Evolutionary conservation across 768 basidiomycete genomes (phyloP), one percentile per base, ranked within the genome.

Genomic region (Trametes cubensis): DNA sequence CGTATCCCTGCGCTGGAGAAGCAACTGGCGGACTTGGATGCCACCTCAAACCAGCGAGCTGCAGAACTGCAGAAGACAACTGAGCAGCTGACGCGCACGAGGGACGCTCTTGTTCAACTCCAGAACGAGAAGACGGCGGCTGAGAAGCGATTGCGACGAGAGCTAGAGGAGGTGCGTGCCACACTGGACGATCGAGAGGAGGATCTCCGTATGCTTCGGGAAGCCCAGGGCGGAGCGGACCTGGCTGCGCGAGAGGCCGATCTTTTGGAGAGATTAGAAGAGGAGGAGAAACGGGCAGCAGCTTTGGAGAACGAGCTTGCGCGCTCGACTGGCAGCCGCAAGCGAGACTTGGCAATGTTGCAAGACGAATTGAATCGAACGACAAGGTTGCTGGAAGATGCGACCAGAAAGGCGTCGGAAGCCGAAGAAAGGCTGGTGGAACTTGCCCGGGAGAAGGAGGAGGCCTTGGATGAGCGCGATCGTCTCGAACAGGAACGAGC

Each of bases 201-300:
- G 42, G 90, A 91, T 63, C 65, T 90, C 11, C 73, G 72, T 20
- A 79, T 76, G 45, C 57, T 84, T 46, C 76, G 70, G 67, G 76
- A 65, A 6, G 76, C 79, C 34, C 71, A 55, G 8, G 69, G 73
- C 23, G 83, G 76, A 2, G 61, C 54, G 23, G 69, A 71, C 51
- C 73, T 79, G 26, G 76, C 73, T 21, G 76, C 76, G 61, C 76
- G 89, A 53, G 90, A 91, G 70, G 80, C 81, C 25, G 85, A 85
- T 56, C 68, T 91, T 28, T 62, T 87, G 70, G 78, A 80, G 71
- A 79, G 90, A 64, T 84, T 92, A 28, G 88, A 91, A 46, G 87
- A 89, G 67, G 88, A 91, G 63, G 86, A 86, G 50, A 84, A 82
- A 6, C 88, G 85, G 72, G 85, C 90, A 39, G 73, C 75, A 3